Evolutionary conservation across 768 basidiomycete species (phyloP).

Genomic region (Cyclocybe aegerita): DNA sequence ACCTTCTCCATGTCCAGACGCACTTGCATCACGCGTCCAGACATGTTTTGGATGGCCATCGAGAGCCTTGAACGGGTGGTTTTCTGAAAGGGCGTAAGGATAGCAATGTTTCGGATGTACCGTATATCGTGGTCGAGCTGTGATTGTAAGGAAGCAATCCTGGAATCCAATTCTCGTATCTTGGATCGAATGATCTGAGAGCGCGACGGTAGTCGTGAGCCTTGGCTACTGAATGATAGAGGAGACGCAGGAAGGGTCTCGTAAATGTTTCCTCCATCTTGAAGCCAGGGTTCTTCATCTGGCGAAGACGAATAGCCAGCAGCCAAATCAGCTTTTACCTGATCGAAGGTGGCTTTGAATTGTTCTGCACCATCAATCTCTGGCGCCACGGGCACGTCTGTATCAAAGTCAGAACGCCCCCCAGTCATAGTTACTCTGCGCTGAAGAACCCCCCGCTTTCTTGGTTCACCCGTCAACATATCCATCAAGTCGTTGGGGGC

Average conservation of each 20-base stretch:
- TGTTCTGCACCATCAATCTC: constrained; percentile 63
- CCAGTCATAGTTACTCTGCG: constrained; percentile 30
- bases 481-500: constrained; percentile 40
- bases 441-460: constrained; percentile 20
- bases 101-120: constrained; percentile 76
- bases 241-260: constrained; percentile 16
- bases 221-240: constrained; percentile 21
- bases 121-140: constrained; percentile 71
- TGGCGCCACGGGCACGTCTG: constrained; percentile 46
- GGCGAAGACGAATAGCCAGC: constrained; percentile 39
- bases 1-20: constrained; percentile 75
- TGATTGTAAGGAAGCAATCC: constrained; percentile 50
- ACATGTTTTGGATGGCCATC: constrained; percentile 55
- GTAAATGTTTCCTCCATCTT: constrained; percentile 6
- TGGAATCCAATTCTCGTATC: constrained; percentile 62
- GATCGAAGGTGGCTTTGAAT: constrained; percentile 81
- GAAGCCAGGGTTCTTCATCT: constrained; percentile 18
- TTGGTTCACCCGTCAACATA: constrained; percentile 32
- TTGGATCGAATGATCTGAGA: constrained; percentile 57
- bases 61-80: constrained; percentile 78
- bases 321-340: constrained; percentile 83
- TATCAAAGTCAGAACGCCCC: constrained; percentile 38
- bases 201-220: constrained; percentile 46
- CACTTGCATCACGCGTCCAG: constrained; percentile 62
- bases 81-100: constrained; percentile 85